Evolutionary conservation across 1,139 yeast species (phyloP), one percentile per base, ranked within the genome.

Genomic region (Saccharomyces hybrid): DNA sequence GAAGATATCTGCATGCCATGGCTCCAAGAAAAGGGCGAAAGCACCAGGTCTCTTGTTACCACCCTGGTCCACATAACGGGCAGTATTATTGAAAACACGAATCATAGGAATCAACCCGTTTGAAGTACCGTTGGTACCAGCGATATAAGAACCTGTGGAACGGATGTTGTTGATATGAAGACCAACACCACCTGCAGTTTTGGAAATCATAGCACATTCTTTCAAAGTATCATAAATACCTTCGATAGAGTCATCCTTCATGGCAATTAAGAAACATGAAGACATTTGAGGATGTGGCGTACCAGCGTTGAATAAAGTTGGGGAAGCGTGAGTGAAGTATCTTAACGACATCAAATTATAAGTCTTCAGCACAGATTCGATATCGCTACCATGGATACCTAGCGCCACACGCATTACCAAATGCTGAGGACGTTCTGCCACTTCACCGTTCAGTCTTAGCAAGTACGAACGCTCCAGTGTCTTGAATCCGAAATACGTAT

Each of bases 1-100:
- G 68, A 87, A 84, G 55, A 88, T 80, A 68, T 88, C 96, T 26
- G 88, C 81, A 67, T 88, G 96, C 96, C 96, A 88, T 61, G 96
- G 96, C 73, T 88, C 96, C 56, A 88, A 76, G 71, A 88, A 88
- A 55, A 88, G 74, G 47, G 96, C 96, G 71, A 88, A 86, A 13
- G 96, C 96, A 66, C 96, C 96, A 2, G 96, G 96, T 68, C 96
- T 82, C 72, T 89, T 89, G 76, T 88, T 88, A 64, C 96, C 96
- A 69, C 96, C 96, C 75, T 88, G 96, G 66, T 88, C 96, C 51
- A 88, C 96, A 64, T 88, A 88, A 68, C 96, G 81, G 32, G 96
- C 96, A 55, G 96, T 88, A 73, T 88, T 88, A 77, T 88, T 88
- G 76, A 81, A 88, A 28, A 88, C 96, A 65, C 96, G 81, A 55